phyloP scores from a whole-genome alignment of 2,329 filamentous ascomycete genomes.

The Stromatinia cepivora region DNA sequence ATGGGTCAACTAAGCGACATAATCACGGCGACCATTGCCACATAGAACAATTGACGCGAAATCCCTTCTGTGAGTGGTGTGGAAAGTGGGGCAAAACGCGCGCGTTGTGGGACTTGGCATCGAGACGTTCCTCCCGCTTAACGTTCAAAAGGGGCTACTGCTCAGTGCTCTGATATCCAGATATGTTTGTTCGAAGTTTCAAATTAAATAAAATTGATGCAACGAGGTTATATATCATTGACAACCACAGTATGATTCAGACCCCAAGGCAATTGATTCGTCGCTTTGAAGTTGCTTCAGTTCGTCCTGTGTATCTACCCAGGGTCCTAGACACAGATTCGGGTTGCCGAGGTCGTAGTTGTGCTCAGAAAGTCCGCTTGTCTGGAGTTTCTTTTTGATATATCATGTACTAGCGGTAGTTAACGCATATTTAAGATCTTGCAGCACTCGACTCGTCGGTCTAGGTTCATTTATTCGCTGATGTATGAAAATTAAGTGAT shows the following conservation, averaged over 20 bases:
- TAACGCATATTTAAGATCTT: no score
- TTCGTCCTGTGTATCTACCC: background rate
- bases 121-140: background rate
- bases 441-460: no score
- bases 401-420: no score
- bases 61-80: background rate
- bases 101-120: conserved; percentile 9
- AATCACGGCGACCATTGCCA: background rate
- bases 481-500: no score
- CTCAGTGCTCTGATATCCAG: background rate
- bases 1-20: background rate
- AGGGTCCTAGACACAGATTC: background rate
- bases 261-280: background rate
- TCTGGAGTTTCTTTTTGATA: no score
- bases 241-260: background rate
- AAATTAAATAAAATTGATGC: background rate
- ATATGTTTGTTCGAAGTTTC: background rate
- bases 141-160: background rate
- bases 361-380: no score
- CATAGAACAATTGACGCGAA: background rate
- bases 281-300: no score
- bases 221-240: background rate
- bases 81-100: conserved; percentile 6
- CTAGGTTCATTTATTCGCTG: no score
- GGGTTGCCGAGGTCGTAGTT: background rate